Evolutionary conservation across 257 asterid genomes (phyloP).

Genomic region (Catharanthus roseus): DNA sequence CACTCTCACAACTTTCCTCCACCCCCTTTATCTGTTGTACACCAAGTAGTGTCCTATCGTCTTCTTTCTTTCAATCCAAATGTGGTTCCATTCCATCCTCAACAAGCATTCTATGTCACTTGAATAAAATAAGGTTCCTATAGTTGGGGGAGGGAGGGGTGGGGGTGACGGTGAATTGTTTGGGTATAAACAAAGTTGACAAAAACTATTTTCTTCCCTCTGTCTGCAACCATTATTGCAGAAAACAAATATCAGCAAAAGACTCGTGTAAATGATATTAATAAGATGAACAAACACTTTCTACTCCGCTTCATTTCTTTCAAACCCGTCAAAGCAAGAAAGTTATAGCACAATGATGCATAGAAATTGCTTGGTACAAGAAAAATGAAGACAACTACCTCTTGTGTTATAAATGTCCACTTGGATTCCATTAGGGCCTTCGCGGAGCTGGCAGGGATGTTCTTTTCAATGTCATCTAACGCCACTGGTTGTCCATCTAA

Average conservation of each 20-base stretch:
- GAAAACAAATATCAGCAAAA: no score
- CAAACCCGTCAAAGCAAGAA: no score
- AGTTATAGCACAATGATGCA: not conserved
- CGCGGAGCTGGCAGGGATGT: conserved; percentile 45
- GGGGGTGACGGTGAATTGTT: not conserved
- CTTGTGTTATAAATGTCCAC: conserved; percentile 83
- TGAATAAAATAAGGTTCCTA: not conserved
- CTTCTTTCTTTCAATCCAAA: not conserved
- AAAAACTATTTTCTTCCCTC: no score
- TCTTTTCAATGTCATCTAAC: conserved; percentile 54
- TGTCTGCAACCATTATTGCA: no score
- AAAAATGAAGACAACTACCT: conserved; percentile 37
- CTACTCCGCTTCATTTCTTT: no score
- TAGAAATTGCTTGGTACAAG: not conserved
- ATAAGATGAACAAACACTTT: no score
- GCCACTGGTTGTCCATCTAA: conserved; percentile 80
- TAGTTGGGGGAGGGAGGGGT: not conserved
- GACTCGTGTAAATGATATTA: no score
- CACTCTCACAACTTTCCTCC: not conserved
- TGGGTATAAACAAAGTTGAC: not conserved
- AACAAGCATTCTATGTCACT: not conserved
- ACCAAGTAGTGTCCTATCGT: not conserved
- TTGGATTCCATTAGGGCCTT: conserved; percentile 43
- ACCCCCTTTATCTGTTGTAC: not conserved
- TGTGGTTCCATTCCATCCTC: not conserved